Conservation (phyloP, 805 yeast species). For the Candida hispaniensis region DNA sequence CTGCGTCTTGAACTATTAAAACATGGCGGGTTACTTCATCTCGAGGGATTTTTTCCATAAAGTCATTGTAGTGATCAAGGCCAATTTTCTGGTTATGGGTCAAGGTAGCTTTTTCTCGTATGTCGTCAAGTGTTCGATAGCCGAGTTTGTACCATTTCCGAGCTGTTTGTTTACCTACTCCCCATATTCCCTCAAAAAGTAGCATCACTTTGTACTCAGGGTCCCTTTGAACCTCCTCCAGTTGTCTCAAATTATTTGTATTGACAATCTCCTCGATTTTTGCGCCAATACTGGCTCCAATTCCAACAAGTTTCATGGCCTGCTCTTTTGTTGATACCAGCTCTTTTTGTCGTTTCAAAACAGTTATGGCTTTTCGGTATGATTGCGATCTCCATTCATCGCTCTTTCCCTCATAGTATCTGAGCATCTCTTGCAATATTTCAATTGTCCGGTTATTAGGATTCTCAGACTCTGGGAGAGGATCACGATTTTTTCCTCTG, state of each 20-base stretch:
- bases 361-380: conserved; percentile 37
- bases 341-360: conserved; percentile 25
- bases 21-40: conserved; percentile 36
- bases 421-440: conserved; percentile 28
- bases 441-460: conserved; percentile 30
- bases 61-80: conserved; percentile 38
- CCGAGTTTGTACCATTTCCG: conserved; percentile 34
- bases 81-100: conserved; percentile 33
- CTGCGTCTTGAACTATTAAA: conserved; percentile 26
- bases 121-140: conserved; percentile 33
- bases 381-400: conserved; percentile 34
- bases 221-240: conserved; percentile 22
- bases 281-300: conserved; percentile 34
- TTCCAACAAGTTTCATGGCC: conserved; percentile 33
- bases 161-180: conserved; percentile 40
- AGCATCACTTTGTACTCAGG: conserved; percentile 24
- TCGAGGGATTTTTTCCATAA: conserved; percentile 37
- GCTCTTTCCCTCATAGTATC: conserved; percentile 28
- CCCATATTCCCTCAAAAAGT: conserved; percentile 35
- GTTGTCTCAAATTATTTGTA: conserved; percentile 28
- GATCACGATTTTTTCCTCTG: conserved; percentile 3
- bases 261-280: conserved; percentile 39
- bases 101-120: conserved; percentile 26
- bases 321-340: conserved; percentile 32
- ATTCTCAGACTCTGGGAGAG: conserved; percentile 6